A percentile compares a stretch with the other conserved stretches of the same genome.
Conservation (phyloP, 352 stramenopile genomes). For the Aphanomyces astaci region DNA sequence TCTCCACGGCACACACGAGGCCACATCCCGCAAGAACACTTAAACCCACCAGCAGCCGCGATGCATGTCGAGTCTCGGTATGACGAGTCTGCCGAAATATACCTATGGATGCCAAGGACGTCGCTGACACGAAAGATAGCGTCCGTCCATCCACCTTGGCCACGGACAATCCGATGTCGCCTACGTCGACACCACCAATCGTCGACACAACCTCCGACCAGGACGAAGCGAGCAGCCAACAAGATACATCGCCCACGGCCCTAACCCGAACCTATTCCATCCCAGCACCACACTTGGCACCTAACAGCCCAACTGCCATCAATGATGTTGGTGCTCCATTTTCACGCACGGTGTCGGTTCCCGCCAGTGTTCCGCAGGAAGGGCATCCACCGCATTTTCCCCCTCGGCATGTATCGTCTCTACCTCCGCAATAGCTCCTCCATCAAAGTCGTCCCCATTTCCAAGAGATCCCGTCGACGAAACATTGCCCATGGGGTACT, state of each 20-base stretch:
- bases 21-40: neutral
- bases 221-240: neutral
- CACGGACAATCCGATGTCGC: neutral
- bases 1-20: neutral
- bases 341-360: neutral
- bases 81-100: neutral
- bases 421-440: neutral
- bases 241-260: neutral
- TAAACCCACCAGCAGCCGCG: neutral
- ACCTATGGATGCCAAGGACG: neutral
- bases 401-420: neutral
- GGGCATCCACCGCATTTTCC: neutral
- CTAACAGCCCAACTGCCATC: neutral
- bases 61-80: neutral
- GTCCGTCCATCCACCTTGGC: neutral
- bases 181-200: neutral
- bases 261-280: conserved; percentile 1
- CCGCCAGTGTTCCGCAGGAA: neutral
- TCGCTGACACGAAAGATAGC: neutral
- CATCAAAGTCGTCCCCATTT: neutral
- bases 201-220: neutral
- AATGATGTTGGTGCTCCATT: neutral
- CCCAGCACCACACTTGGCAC: neutral
- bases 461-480: conserved; percentile 39
- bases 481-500: conserved; percentile 56